Evolutionary conservation across 176 grass and related monocot species (phyloP), one percentile per base, ranked within the genome.

Genomic region (Lolium rigidum): DNA sequence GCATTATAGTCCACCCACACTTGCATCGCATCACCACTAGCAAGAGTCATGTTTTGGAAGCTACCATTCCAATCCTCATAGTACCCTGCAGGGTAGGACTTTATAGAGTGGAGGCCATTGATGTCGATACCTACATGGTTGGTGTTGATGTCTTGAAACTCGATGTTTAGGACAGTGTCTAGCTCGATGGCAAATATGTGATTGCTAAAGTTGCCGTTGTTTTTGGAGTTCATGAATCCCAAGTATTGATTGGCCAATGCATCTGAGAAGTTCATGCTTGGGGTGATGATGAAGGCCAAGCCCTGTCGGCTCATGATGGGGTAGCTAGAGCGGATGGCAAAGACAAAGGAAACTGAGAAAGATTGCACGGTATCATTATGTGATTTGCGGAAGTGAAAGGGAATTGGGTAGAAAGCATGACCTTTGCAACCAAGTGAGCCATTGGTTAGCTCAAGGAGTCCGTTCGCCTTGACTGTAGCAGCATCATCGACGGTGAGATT

Each of bases 61-160:
- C 1, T 21, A 5, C 79, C 79, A 1, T 28, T 25, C 2, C n/a
- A 16, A 7, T 70, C 81, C 6, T 77, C 54, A 8, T 72, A 86
- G 52, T 57, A 88, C 4, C 70, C 90, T 0, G 90, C 90, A 9
- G 15, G 0, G 3, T 1, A 11, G 13, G 82, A 70, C 0, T 65
- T 0, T 3, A 56, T 0, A 20, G 86, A 92, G 0, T 1, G 5
- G 12, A 76, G n/a, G 0, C 17, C 10, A 2, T 77, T 76, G 73
- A 79, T 57, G 83, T 92, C 10, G 18, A 92, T 15, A 4, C 89
- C 89, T 2, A 80, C 85, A 7, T 90, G 89, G 55, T 90, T 90
- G 48, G 13, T 1, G n/a, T 82, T 9, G 60, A 86, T 86, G 78
- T 90, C 88, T 0, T 31, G 12, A 5, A 90, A 59, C 60, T 90